A percentile compares a stretch with the other conserved stretches of the same genome.
Conservation (phyloP, 495 filamentous ascomycete species). For the Sporormia fimetaria region DNA sequence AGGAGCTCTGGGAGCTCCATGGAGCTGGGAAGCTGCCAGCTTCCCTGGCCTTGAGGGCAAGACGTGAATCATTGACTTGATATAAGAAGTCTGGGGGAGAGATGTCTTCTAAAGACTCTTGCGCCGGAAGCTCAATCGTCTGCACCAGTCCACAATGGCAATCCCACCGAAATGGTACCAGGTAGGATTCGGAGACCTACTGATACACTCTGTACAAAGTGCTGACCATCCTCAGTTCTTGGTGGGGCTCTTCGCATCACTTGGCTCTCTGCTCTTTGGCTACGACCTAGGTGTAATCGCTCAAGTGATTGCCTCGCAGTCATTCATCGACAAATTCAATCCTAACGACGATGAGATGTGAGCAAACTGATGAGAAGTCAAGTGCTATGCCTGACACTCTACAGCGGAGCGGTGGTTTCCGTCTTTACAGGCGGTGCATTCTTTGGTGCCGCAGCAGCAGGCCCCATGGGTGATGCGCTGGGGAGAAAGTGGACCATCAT, state of each 20-base stretch:
- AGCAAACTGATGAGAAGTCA: constrained; percentile 16
- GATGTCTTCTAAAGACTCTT: not conserved
- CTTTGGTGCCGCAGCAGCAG: constrained; percentile 44
- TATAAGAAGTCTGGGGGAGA: constrained; percentile 17
- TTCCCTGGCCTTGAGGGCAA: too few relatives aligned
- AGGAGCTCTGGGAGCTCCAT: not conserved
- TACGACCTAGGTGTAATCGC: constrained; percentile 37
- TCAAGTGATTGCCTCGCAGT: constrained; percentile 28
- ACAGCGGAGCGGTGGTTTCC: constrained; percentile 54
- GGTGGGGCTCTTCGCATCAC: constrained; percentile 32
- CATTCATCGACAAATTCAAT: constrained; percentile 41
- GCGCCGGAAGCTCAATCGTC: too few relatives aligned
- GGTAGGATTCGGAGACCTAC: constrained; percentile 28
- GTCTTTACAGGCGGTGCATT: constrained; percentile 57
- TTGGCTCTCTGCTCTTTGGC: constrained; percentile 34
- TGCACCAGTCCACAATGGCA: constrained; percentile 33
- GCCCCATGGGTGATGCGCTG: constrained; percentile 36
- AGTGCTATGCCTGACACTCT: not conserved
- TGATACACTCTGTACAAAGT: not conserved
- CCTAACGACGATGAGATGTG: constrained; percentile 45
- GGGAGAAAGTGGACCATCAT: constrained; percentile 41
- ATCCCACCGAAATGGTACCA: constrained; percentile 47
- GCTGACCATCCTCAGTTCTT: constrained; percentile 29
- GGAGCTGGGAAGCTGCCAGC: constrained; percentile 8
- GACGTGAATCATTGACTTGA: too few relatives aligned